Conservation (phyloP, 2,329 filamentous ascomycete species). For the Trichothecium sympodiale region DNA sequence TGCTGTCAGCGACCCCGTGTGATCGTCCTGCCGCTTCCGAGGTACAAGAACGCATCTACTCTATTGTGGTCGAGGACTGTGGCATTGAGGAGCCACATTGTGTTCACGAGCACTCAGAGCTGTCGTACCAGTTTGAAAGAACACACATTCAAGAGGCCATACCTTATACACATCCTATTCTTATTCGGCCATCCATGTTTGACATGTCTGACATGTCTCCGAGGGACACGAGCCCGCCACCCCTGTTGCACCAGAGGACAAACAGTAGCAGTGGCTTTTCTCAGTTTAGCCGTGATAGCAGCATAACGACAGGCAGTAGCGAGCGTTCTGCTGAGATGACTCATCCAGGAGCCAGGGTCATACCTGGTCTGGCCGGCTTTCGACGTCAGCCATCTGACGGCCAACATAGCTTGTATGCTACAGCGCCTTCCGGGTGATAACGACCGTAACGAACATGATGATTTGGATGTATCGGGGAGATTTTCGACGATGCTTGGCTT, state of each 20-base stretch:
- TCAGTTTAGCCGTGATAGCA: constrained; percentile 20
- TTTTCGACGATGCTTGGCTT: too few relatives aligned
- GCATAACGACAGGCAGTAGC: constrained; percentile 12
- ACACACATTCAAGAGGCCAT: constrained; percentile 9
- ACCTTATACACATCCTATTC: neutral
- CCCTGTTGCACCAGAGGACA: constrained; percentile 11
- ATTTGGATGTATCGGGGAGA: too few relatives aligned
- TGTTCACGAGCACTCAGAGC: constrained; percentile 32
- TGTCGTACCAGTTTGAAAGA: constrained; percentile 15
- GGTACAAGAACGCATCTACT: constrained; percentile 40
- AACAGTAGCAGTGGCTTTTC: constrained; percentile 23
- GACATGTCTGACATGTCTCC: constrained; percentile 1
- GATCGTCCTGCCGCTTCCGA: constrained; percentile 42
- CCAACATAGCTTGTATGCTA: too few relatives aligned
- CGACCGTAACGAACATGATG: too few relatives aligned
- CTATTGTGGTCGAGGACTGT: constrained; percentile 37
- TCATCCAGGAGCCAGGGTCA: neutral
- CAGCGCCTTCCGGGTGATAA: too few relatives aligned
- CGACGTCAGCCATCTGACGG: too few relatives aligned
- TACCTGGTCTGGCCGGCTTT: neutral
- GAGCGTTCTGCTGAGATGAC: constrained; percentile 7
- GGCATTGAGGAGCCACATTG: constrained; percentile 40
- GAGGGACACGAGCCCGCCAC: neutral
- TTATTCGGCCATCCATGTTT: neutral
- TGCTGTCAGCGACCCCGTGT: constrained; percentile 39